Base-by-base conservation (phyloP, 495 filamentous ascomycete genomes). In the Aspergillus coremiiformis region DNA sequence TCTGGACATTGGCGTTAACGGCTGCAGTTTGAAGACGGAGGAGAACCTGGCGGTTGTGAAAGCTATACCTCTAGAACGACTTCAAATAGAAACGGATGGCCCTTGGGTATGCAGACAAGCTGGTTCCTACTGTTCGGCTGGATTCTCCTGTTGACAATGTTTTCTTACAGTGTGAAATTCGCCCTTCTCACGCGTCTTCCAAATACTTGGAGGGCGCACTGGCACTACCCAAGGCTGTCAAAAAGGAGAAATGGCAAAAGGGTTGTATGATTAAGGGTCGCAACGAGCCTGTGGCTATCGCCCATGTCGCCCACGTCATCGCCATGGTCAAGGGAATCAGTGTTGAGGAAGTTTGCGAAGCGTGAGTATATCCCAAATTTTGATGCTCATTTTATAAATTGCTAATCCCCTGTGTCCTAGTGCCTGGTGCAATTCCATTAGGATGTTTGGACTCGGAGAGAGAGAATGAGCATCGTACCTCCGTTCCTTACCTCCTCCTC, bases 1-100 rank as follows among this genome's bases (percentile, higher is more conserved):
- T 3, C 69, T 96, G 35, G 83, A 95, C 62, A 79, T 96, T 45
- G 89, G 91, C 17, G 76, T 94, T 22, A 96, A 96, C 61, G 91
- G 91, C 19, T 95, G 91, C 65, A 89, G 85, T 58, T 79, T 96
- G 75, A 95, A 96, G 72, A 95, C 89, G 1, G 85, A 83, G 14
- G 89, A 93, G 64, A 95, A 95, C 52, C 74, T 94, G 17, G 84
- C 78, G 6, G 89, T 95, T 4, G 88, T 94, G 0, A 79, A 76
- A 51, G 79, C 85, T 54, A 78, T 96, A 21, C 85, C 82, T 5
- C 68, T 96, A 27, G 79, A 83, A 19, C 58, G 82, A 44, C 61
- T 96, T 42, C 91, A 95, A 77, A 79, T 96, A 39, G 90, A 96
- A 76, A 96, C 90, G 5, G 91, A 96, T 69, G 91, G 91, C 8